Conservation (phyloP, 495 filamentous ascomycete genomes). For the Margaritispora aquatica region DNA sequence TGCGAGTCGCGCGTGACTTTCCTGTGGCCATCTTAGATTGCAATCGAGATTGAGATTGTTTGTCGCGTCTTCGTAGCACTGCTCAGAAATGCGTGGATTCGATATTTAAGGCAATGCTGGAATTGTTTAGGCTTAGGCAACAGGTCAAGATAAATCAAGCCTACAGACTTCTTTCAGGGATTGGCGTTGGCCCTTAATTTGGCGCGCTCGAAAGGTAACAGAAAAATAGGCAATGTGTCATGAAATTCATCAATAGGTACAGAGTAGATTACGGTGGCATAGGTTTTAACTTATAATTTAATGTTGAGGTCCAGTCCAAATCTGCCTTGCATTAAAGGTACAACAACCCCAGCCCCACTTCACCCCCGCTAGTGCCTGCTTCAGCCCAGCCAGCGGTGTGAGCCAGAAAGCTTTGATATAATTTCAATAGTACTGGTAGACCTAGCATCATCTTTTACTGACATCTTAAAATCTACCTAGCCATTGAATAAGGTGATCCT, state of each 20-base stretch:
- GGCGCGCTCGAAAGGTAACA: background rate
- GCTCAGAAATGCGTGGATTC: background rate
- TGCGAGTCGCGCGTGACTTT: background rate
- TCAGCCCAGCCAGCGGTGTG: no score
- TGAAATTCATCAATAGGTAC: no score
- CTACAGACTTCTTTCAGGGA: no score
- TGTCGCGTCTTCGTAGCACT: background rate
- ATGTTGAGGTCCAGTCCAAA: background rate
- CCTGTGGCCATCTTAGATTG: background rate
- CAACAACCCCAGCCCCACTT: no score
- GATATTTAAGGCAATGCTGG: background rate
- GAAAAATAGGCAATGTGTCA: background rate
- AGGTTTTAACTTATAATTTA: background rate
- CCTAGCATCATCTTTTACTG: no score
- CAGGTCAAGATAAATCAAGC: background rate
- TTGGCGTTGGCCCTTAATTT: no score
- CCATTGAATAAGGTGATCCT: background rate
- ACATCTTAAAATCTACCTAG: no score
- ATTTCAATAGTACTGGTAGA: no score
- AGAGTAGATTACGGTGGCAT: background rate
- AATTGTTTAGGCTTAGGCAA: background rate
- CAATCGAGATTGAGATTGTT: no score
- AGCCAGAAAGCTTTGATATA: no score
- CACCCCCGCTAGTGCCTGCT: no score
- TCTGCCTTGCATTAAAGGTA: background rate